phyloP scores from a whole-genome alignment of 192 early-diverging fungal genomes.

The Coemansia sp. region DNA sequence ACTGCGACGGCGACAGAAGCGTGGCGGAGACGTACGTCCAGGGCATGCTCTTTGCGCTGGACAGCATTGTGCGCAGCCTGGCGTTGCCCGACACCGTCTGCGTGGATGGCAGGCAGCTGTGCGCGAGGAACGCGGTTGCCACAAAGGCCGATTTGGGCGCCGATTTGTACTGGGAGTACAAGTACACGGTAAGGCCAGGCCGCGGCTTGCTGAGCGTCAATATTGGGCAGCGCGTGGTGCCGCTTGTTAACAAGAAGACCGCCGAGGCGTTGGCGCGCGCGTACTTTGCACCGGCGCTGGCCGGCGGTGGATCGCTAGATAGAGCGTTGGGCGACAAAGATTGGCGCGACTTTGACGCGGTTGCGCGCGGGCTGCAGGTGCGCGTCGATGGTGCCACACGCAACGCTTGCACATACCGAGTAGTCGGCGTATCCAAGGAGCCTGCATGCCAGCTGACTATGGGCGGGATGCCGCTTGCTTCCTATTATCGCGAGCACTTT shows the following conservation, averaged over 20 bases:
- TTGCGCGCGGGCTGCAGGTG: slow-evolving; percentile 6
- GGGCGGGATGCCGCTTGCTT: slow-evolving; percentile 2
- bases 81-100: background rate
- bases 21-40: slow-evolving; percentile 11
- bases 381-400: background rate
- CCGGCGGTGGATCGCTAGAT: background rate
- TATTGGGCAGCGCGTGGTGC: background rate
- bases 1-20: background rate
- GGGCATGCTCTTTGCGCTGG: slow-evolving; percentile 27
- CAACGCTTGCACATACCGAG: background rate
- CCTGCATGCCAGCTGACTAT: background rate
- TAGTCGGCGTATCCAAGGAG: slow-evolving; percentile 6
- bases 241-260: background rate
- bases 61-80: slow-evolving; percentile 17
- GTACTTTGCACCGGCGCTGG: background rate
- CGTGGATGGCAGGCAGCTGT: background rate
- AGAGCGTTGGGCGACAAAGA: background rate
- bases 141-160: slow-evolving; percentile 13
- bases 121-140: background rate
- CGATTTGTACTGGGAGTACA: slow-evolving; percentile 40
- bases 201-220: background rate
- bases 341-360: slow-evolving; percentile 17
- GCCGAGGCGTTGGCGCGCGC: slow-evolving; percentile 1
- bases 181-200: slow-evolving; percentile 13
- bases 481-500: slow-evolving; percentile 8